Percentiles rank a stretch among this genome's conserved stretches.
These are phyloP conservation scores for Xerophyta viscosa DNA, from an alignment of 106 monocot species.

Conservation along the genomic window DNA sequence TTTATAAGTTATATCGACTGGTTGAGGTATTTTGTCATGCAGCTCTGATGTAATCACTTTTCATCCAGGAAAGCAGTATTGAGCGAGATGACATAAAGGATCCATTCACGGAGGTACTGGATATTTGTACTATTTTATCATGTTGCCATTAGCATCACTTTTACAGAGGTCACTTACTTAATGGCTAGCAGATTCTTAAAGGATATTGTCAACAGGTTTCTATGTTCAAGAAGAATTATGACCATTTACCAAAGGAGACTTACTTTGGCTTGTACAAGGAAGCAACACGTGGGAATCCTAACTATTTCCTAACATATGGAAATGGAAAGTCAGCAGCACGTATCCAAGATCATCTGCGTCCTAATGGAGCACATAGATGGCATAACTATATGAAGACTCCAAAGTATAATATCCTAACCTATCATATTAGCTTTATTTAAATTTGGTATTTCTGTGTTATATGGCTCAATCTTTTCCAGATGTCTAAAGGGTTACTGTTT, in stretches of 20 bases:
- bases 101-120: slow-evolving; percentile 84
- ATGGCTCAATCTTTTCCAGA: background rate
- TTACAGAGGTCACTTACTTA: too few species aligned
- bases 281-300: slow-evolving; percentile 93
- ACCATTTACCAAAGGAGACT: slow-evolving; percentile 88
- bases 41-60: slow-evolving; percentile 3
- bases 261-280: slow-evolving; percentile 95
- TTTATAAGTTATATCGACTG: too few species aligned
- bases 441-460: background rate
- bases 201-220: slow-evolving; percentile 50
- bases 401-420: slow-evolving; percentile 39
- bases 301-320: slow-evolving; percentile 97
- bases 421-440: too few species aligned
- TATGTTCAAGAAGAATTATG: slow-evolving; percentile 98
- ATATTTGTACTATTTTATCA: too few species aligned
- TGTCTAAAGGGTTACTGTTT: background rate
- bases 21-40: background rate
- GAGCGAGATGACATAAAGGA: slow-evolving; percentile 93
- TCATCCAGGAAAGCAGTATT: slow-evolving; percentile 84
- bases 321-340: slow-evolving; percentile 99
- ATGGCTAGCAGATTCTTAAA: too few species aligned
- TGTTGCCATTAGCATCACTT: too few species aligned
- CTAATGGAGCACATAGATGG: slow-evolving; percentile 99
- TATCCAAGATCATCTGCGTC: slow-evolving; percentile 85
- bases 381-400: slow-evolving; percentile 93